phyloP scores from a whole-genome alignment of 2,329 filamentous ascomycete species.

The Penicillium brevicompactum region DNA sequence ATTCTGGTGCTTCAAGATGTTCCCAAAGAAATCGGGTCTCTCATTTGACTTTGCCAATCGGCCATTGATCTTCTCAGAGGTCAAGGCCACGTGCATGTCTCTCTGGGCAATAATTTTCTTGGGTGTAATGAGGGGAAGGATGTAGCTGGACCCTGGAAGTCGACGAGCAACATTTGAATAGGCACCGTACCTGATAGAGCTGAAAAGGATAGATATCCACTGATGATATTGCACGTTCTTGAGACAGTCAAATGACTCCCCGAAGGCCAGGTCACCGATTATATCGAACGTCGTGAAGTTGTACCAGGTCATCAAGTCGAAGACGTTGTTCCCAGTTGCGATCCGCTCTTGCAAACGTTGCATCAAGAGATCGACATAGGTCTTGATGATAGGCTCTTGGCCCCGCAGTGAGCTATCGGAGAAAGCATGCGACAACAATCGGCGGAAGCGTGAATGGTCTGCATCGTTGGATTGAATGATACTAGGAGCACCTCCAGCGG shows the following conservation, averaged over 20 bases:
- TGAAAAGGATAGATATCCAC: conserved; percentile 25
- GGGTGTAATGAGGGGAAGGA: conserved; percentile 7
- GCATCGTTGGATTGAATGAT: conserved; percentile 18
- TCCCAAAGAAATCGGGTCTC: conserved; percentile 16
- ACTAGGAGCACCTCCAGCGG: neutral
- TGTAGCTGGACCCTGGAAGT: conserved; percentile 2
- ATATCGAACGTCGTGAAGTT: conserved; percentile 38
- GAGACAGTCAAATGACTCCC: conserved; percentile 34
- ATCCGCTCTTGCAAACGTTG: conserved; percentile 22
- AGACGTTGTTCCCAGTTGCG: neutral
- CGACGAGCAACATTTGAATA: conserved; percentile 11
- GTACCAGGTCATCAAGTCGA: conserved; percentile 34
- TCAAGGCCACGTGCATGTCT: conserved; percentile 6
- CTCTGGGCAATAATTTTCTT: neutral
- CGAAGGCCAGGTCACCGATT: conserved; percentile 35
- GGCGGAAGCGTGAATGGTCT: conserved; percentile 27
- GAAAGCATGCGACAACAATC: conserved; percentile 43
- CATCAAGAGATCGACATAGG: conserved; percentile 37
- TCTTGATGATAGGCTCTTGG: conserved; percentile 39
- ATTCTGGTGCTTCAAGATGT: conserved; percentile 17
- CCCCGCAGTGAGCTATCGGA: conserved; percentile 45
- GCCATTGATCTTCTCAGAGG: conserved; percentile 4
- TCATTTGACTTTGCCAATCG: conserved; percentile 16
- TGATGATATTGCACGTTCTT: conserved; percentile 26
- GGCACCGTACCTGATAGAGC: neutral